Conservation (phyloP, 73 alveolate genomes). For the Chromera velia region DNA sequence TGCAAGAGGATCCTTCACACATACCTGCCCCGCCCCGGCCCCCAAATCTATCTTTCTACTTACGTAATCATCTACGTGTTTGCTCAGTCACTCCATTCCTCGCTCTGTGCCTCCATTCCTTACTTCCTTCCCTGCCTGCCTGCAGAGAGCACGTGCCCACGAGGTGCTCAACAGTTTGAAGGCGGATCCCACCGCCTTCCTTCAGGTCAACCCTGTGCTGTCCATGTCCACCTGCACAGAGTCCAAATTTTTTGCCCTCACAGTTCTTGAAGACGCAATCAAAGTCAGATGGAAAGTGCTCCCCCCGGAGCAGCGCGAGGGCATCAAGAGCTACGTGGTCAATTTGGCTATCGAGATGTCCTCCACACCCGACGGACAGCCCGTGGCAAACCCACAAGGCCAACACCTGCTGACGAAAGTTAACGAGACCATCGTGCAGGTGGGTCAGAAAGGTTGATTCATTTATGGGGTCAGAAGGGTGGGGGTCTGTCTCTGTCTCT, state of each 20-base stretch:
- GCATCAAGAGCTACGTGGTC: not conserved
- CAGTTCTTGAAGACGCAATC: not conserved
- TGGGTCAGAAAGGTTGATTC: not conserved
- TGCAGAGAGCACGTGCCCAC: not conserved
- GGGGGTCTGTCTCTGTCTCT: not conserved
- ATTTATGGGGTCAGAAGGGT: not conserved
- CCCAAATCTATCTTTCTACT: too few species aligned
- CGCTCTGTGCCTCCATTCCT: too few species aligned
- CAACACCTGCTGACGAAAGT: conserved; percentile 38
- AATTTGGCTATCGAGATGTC: conserved; percentile 2
- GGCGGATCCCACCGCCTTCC: not conserved
- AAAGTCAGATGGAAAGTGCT: not conserved
- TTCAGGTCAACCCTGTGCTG: not conserved
- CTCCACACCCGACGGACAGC: conserved; percentile 41
- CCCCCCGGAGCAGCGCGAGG: not conserved
- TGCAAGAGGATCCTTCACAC: too few species aligned
- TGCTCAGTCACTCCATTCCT: too few species aligned
- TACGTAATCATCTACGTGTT: not conserved
- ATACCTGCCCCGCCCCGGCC: too few species aligned
- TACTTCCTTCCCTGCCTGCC: too few species aligned
- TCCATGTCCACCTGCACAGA: not conserved
- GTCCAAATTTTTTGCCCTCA: not conserved
- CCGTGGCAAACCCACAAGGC: conserved; percentile 40
- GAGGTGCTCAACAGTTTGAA: not conserved
- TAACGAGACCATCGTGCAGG: conserved; percentile 22